Conservation (phyloP, 2,329 filamentous ascomycete genomes). For the Grosmannia serpens region DNA sequence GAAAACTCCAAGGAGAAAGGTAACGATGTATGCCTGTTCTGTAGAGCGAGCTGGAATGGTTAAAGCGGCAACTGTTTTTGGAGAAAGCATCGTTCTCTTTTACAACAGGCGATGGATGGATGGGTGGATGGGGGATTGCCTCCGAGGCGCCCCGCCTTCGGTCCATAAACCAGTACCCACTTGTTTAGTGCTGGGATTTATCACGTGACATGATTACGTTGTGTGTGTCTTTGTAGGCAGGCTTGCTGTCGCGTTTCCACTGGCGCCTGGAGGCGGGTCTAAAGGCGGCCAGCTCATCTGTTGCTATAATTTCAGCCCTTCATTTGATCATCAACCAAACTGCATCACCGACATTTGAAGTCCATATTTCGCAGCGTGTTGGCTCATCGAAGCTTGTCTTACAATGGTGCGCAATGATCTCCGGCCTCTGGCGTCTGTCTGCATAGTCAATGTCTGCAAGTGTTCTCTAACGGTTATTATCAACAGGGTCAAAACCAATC, state of each 20-base stretch:
- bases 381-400: background rate
- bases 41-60: background rate
- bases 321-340: background rate
- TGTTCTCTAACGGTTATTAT: background rate
- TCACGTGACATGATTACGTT: background rate
- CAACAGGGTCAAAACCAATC: constrained; percentile 78
- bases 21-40: background rate
- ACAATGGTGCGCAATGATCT: background rate
- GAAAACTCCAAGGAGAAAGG: background rate
- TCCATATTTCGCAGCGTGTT: background rate
- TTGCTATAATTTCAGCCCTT: background rate
- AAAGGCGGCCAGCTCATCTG: constrained; percentile 1
- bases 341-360: background rate
- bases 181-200: background rate
- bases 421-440: background rate
- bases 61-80: background rate
- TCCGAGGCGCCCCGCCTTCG: background rate
- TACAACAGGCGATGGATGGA: no score
- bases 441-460: background rate
- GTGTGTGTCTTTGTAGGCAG: background rate
- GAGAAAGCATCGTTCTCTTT: background rate
- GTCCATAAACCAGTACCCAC: background rate
- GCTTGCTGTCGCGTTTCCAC: constrained; percentile 29
- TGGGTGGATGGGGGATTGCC: no score
- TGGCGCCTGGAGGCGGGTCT: constrained; percentile 25